Base-by-base conservation (phyloP, 495 filamentous ascomycete genomes). In the Poronia punctata region DNA sequence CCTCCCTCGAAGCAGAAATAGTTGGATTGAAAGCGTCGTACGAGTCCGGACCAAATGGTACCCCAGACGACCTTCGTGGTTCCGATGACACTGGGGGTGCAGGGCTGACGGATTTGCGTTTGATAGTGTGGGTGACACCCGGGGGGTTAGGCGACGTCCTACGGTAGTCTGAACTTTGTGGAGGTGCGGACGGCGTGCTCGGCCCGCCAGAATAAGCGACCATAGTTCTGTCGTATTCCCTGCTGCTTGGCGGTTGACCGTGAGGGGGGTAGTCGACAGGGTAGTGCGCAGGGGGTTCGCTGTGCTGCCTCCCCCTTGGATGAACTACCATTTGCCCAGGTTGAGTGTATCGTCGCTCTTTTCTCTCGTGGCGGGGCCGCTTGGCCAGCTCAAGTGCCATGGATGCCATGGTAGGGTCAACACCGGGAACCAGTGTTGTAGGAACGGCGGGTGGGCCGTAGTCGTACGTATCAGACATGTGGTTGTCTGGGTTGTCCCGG, bases 11-110 rank as follows among this genome's bases (percentile, higher is more conserved):
- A 1, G 60, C 49, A 5, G 42, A 29, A 0, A 71, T 47, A 4
- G 40, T 54, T 16, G 85, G 84, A 49, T 90, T 89, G 54, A 86
- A 70, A 1, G 72, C 69, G 38, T 88, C 78, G 56, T 86, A 97
- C 11, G 84, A 86, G 55, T 97, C 92, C 0, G 93, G 92, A 12
- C 83, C 85, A 53, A 94, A 97, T 0, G 92, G 89, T 14, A 84
- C 67, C 7, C 74, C 78, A 0, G 83, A 82, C 1, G 73, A 57
- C 16, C 70, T 62, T 33, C 72, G 69, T 25, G 64, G 64, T 25
- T 72, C 68, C 7, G 67, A 62, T n/a, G 76, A 65, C 2, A n/a
- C n/a, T n/a, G 65, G 62, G 3, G 86, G 86, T 7, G 75, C 72
- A 1, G 86, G 84, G 52, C 83, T 88, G 30, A 89, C 71, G 1